Percentiles rank a stretch among this genome's conserved stretches.
Conservation (phyloP, 2,329 filamentous ascomycete genomes). For the Phialocephala sp. region DNA sequence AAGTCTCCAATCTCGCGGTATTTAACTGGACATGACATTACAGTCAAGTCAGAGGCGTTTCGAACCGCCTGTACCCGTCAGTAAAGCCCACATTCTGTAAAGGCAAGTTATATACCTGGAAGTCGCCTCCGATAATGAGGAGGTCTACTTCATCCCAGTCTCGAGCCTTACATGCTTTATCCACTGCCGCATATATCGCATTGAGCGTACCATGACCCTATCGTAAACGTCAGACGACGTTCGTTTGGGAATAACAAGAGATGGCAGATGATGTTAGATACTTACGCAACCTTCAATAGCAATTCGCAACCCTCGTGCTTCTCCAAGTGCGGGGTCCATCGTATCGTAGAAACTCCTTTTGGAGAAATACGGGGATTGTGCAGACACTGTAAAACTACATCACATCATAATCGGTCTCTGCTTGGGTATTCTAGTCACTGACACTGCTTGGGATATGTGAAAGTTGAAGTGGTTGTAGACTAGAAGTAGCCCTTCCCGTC, state of each 20-base stretch:
- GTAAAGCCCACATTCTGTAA: not conserved
- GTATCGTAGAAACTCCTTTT: slow-evolving; percentile 5
- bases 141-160: slow-evolving; percentile 85
- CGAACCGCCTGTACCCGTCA: slow-evolving; percentile 69
- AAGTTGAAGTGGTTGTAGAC: not conserved
- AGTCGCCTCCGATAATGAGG: slow-evolving; percentile 94
- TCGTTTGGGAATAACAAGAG: slow-evolving; percentile 5
- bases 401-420: not conserved
- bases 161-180: slow-evolving; percentile 69
- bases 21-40: slow-evolving; percentile 88
- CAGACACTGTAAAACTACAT: not conserved
- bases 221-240: slow-evolving; percentile 7
- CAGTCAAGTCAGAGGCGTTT: slow-evolving; percentile 84
- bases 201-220: slow-evolving; percentile 91
- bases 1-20: slow-evolving; percentile 92
- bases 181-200: slow-evolving; percentile 85
- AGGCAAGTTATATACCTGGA: slow-evolving; percentile 67
- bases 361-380: not conserved
- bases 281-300: slow-evolving; percentile 88
- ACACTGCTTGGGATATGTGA: not conserved
- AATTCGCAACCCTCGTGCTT: slow-evolving; percentile 65
- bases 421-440: not conserved
- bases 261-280: slow-evolving; percentile 28
- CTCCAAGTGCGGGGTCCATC: slow-evolving; percentile 37
- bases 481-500: not conserved